Evolutionary conservation across 139 green algal species (phyloP), one percentile per base, ranked within the genome.

Genomic region (Chlorella sorokiniana): DNA sequence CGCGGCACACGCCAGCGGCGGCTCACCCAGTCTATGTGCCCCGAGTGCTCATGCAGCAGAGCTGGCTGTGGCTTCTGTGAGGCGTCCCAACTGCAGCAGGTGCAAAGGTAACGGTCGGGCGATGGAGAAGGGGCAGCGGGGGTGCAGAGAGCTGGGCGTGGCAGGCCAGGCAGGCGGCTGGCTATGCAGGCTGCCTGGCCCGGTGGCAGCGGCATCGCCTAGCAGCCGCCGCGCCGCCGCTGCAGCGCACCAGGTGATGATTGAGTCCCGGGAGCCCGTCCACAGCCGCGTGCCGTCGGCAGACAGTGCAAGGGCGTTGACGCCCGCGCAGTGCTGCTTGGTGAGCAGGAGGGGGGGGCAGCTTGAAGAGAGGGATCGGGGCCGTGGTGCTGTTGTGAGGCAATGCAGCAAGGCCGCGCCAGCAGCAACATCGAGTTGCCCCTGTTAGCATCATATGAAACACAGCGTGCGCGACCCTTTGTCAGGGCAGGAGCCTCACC

Each of bases 11-110:
- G n/a, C n/a, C n/a, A n/a, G n/a, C n/a, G n/a, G n/a, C n/a, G n/a
- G n/a, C 73, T 51, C 54, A 87, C 84, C 86, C 86, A 90, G 56
- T 89, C 81, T 4, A 68, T 77, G 78, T 90, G 86, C 11, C 85
- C 81, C 37, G 82, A 70, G 45, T 81, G 86, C 16, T 81, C 69
- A 37, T 68, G 44, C 56, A 63, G 22, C 35, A 84, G 31, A 2
- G 31, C 11, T 25, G 84, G 52, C 33, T 41, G 35, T 1, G 37
- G 52, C 37, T 48, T 29, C 11, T n/a, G n/a, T 0, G 76, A 33
- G 40, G 61, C 37, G 31, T 73, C 59, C 62, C 76, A 81, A 20
- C 76, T 72, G 62, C 61, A 64, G 35, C 23, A 38, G 44, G 6
- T 37, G 42, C 38, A 23, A 9, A 3, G 38, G 68, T 52, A 8